A percentile compares a stretch with the other conserved stretches of the same genome.
These are phyloP conservation scores for Cordyceps tenuipes DNA, from an alignment of 2,329 filamentous ascomycete genomes.

Conservation along the genomic window DNA sequence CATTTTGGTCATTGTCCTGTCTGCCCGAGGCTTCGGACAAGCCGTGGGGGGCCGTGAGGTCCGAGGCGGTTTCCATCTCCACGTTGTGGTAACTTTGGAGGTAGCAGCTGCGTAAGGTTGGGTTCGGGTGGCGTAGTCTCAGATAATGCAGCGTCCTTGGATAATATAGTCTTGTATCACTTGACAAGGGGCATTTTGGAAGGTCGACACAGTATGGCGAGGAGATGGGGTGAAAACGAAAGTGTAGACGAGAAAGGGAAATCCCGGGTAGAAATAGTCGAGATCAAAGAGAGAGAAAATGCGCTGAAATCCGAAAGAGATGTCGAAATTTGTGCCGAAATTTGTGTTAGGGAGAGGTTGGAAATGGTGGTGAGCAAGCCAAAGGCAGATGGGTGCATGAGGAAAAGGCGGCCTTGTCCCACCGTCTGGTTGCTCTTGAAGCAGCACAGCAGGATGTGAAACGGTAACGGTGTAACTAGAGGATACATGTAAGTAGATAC, in stretches of 20 bases:
- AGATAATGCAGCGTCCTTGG: not conserved
- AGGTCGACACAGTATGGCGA: not conserved
- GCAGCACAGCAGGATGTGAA: constrained; percentile 11
- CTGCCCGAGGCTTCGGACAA: constrained; percentile 23
- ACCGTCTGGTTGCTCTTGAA: constrained; percentile 2
- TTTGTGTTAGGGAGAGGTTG: not conserved
- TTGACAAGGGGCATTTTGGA: constrained; percentile 7
- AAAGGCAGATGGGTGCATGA: constrained; percentile 3
- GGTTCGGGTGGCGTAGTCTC: not conserved
- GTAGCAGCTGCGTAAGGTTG: not conserved
- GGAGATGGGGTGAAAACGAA: not conserved
- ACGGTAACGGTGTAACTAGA: constrained; percentile 8
- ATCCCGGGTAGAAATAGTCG: not conserved
- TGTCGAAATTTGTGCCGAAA: not conserved
- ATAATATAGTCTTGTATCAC: constrained; percentile 6
- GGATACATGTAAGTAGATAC: not conserved
- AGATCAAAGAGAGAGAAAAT: not conserved
- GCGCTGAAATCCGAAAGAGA: not conserved
- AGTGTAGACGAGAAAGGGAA: not conserved
- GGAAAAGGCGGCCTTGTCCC: constrained; percentile 5
- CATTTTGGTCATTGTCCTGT: constrained; percentile 30
- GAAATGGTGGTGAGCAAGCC: constrained; percentile 1
- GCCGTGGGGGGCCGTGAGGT: not conserved
- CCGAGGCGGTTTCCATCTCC: constrained; percentile 4
- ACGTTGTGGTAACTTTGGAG: not conserved